Evolutionary conservation across 805 yeast genomes (phyloP).

Genomic region (Candida ascalaphidarum): DNA sequence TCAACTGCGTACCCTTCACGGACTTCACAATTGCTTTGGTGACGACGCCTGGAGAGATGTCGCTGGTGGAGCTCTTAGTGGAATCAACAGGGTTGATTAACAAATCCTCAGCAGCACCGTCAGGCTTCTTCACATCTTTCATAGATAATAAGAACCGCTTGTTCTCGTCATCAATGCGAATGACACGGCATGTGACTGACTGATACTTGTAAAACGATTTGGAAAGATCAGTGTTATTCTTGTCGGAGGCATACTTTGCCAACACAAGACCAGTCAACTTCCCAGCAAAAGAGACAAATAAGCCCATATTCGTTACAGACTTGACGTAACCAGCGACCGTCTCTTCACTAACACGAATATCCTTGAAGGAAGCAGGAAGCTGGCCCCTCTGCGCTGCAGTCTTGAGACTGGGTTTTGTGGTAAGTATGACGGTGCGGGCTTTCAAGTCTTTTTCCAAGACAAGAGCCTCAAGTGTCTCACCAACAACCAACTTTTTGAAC

Average conservation of each 20-base stretch:
- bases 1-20: conserved; percentile 65
- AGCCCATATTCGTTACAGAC: conserved; percentile 70
- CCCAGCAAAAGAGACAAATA: conserved; percentile 77
- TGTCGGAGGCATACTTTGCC: conserved; percentile 59
- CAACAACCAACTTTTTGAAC: conserved; percentile 55
- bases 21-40: conserved; percentile 55
- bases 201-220: conserved; percentile 55
- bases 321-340: conserved; percentile 66
- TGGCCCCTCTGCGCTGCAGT: conserved; percentile 45
- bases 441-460: conserved; percentile 59
- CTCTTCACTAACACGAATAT: conserved; percentile 39
- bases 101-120: conserved; percentile 15
- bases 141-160: conserved; percentile 65
- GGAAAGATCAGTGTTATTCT: conserved; percentile 41
- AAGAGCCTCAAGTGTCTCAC: conserved; percentile 52
- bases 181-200: conserved; percentile 61
- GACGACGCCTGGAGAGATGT: conserved; percentile 49
- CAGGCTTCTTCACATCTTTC: conserved; percentile 22
- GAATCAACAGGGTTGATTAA: conserved; percentile 56
- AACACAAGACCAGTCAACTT: conserved; percentile 76
- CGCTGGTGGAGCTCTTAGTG: conserved; percentile 37
- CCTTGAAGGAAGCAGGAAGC: conserved; percentile 55
- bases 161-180: conserved; percentile 59
- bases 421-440: conserved; percentile 50
- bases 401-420: conserved; percentile 61